Conservation (phyloP, 306 rosid species). For the peach (Prunus persica) region Prunus_persica_NCBIv2 NC_034016.1:21356001-21356500, state of each 20-base stretch:
- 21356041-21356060: background rate
- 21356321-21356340: slow-evolving; percentile 85
- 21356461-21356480: background rate
- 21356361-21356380: slow-evolving; percentile 78
- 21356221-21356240: background rate
- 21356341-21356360: slow-evolving; percentile 66
- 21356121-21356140: background rate
- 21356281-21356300: slow-evolving; percentile 79
- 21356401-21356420: slow-evolving; percentile 40
- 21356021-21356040: background rate
- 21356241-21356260: slow-evolving; percentile 7
- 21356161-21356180: slow-evolving; percentile 77
- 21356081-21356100: too few relatives aligned
- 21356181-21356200: slow-evolving; percentile 73
- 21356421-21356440: background rate
- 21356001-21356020: background rate
- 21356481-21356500: too few relatives aligned
- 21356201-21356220: slow-evolving; percentile 80
- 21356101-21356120: background rate
- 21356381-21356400: slow-evolving; percentile 93
- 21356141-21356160: slow-evolving; percentile 21
- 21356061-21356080: background rate
- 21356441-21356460: slow-evolving; percentile 3
- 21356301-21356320: slow-evolving; percentile 65
- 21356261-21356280: slow-evolving; percentile 11